Evolutionary conservation across 345 rosid genomes (phyloP), one percentile per base, ranked within the genome.

Genomic region (Mallotus nudiflorus): DNA sequence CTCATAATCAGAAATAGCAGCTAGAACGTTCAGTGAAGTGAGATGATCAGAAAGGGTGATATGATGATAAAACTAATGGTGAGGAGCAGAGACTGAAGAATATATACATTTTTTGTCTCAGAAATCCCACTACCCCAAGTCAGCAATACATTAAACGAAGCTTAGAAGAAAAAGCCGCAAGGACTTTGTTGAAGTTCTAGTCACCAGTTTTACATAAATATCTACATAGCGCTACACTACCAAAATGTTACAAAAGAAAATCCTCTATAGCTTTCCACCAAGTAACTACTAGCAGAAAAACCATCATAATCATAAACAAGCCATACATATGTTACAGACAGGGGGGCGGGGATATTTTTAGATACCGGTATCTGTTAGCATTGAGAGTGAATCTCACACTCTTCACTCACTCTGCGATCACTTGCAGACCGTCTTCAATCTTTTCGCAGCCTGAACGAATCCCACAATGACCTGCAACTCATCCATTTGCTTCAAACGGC

Each of bases 381-480:
- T 55, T 20, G 67, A 44, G 50, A 58, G 9, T 0, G 66, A 67
- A 50, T 50, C 48, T 63, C 71, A 24, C 44, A 3, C n/a, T 25
- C n/a, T 6, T 45, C 45, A n/a, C 29, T 6, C 44, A 40, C 31
- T 45, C 50, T 16, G 57, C 42, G 31, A n/a, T 75, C 78, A 70
- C 52, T 72, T 71, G 88, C 93, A 82, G 53, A 79, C 82, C 0
- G 84, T 85, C 88, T 86, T 92, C 85, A 83, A 77, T 74, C 86
- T 84, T 85, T 86, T 90, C 1, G 97, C 97, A 0, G 97, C 97
- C 62, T 92, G 91, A 75, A 92, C 99, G 46, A 92, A 95, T 72
- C 98, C 98, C 73, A 88, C 83, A 11, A 94, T 86, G 35, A 94
- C 98, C 81, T 91, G 98, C 86, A 90, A 80, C 96, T 92, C 97